Base-by-base conservation (phyloP, 75 land plant genomes). In the Isoetes taiwanensis region DNA sequence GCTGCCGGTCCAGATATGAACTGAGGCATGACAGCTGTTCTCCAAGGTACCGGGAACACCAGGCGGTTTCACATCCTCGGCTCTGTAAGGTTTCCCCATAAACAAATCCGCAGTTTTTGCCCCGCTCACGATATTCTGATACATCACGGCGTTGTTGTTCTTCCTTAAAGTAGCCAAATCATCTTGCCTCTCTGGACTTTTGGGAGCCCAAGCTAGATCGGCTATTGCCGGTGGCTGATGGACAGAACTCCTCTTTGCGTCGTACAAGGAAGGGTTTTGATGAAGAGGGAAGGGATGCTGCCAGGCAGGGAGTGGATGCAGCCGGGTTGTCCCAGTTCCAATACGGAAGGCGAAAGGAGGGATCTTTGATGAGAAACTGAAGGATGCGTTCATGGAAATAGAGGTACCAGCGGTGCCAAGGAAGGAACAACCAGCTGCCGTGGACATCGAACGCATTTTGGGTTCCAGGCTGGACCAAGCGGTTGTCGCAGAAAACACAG, bases 311-410 rank as follows among this genome's bases (percentile, higher is more conserved):
- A 8, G 62, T 0, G 77, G 73, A 6, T 71, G n/a, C n/a, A n/a
- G n/a, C n/a, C 34, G 41, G 66, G 62, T 50, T 41, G 11, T 82
- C 86, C 79, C 79, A 82, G 59, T 82, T 82, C 85, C 85, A 82
- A 25, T 64, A 82, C 0, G 85, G 85, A 10, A 82, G 14, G 9
- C 76, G 76, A 41, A 82, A 79, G 1, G 64, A 64, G 16, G 68
- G 72, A 34, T 82, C 86, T 5, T 61, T 68, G 8, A 82, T 63
- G 21, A 82, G 58, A 23, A 60, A 70, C 10, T 68, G 82, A 1
- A 79, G 56, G 24, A 82, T 82, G 4, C 50, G 50, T 23, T 46
- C 50, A 23, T 46, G 50, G 50, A 46, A 46, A 23, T 46, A 46
- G 50, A 46, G 50, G 50, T 6, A 46, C n/a, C 6, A 19, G n/a